Evolutionary conservation across 1,139 yeast species (phyloP), one percentile per base, ranked within the genome.

Genomic region (Nadsonia commutata): DNA sequence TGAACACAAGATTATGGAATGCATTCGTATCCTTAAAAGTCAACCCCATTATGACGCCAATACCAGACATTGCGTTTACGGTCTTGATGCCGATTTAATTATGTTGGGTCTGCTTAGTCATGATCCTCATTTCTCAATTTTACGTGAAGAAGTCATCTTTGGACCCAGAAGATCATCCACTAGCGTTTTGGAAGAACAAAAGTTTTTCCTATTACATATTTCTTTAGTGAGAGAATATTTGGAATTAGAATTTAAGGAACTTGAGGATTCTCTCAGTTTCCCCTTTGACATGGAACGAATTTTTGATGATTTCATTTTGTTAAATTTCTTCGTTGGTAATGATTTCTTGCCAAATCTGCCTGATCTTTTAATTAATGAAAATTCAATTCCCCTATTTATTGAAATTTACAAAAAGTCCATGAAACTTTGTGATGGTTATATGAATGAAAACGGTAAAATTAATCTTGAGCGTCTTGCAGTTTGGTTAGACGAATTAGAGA

Each of bases 341-440:
- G 99, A 93, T 72, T 93, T 93, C 76, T 72, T 93, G 56, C 98
- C 99, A n/a, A 85, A 90, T 58, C 72, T 93, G 54, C 98, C 99
- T 1, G 95, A 88, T 60, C 69, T 93, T 56, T 86, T 84, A 60
- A 74, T 93, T 54, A 88, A 86, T 58, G 90, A 88, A 55, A 97
- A 97, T 53, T 98, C 98, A 0, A 81, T 93, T 66, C 95, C 97
- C 13, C 72, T 86, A 37, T 71, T 93, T 55, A 69, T 90, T 53
- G 83, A 80, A 50, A 81, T 95, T 13, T 90, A 93, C 66, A 90
- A 86, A 58, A 79, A 79, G 55, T 77, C 88, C 19, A 69, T 90
- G 56, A 71, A 73, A 51, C 73, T 72, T 48, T 66, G 78, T 45
- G 94, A 84, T 58, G 95, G 95, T 8, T 90, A 93, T 56, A 70